These are phyloP conservation scores for Hondaea fermentalgiana DNA, from an alignment of 108 stramenopile genomes.

Conservation along the genomic window DNA sequence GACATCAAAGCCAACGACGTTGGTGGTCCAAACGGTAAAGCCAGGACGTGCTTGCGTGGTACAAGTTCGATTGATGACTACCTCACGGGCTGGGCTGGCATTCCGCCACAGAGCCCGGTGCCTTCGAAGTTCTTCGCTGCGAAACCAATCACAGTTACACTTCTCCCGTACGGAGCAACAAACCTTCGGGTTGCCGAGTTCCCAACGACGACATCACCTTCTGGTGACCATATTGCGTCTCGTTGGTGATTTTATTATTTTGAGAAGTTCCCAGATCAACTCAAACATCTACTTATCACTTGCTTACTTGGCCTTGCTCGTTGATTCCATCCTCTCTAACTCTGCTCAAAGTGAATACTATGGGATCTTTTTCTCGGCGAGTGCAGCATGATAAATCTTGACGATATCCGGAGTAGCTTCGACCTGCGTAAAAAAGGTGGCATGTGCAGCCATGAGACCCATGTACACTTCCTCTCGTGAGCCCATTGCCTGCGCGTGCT, in stretches of 20 bases:
- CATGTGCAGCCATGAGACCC: background rate
- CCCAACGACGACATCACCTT: background rate
- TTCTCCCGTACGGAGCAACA: background rate
- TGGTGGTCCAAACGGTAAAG: background rate
- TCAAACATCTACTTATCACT: too few species aligned
- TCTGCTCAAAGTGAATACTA: too few species aligned
- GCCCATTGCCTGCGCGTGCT: background rate
- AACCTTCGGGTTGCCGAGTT: background rate
- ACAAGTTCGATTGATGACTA: background rate
- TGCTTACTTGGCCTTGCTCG: too few species aligned
- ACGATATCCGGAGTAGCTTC: too few species aligned
- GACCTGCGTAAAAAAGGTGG: background rate
- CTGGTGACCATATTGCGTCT: too few species aligned
- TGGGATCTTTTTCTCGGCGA: too few species aligned
- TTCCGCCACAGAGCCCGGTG: background rate
- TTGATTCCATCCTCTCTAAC: too few species aligned
- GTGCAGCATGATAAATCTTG: too few species aligned
- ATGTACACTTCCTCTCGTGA: background rate
- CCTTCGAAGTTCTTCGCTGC: background rate
- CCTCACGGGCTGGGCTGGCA: background rate
- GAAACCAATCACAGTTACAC: background rate
- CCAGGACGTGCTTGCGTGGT: background rate
- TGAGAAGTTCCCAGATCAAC: too few species aligned
- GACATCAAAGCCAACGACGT: background rate
- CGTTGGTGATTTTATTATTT: too few species aligned